Evolutionary conservation across 176 grass and related monocot genomes (phyloP).

Genomic region (Elymus sibiricus): DNA sequence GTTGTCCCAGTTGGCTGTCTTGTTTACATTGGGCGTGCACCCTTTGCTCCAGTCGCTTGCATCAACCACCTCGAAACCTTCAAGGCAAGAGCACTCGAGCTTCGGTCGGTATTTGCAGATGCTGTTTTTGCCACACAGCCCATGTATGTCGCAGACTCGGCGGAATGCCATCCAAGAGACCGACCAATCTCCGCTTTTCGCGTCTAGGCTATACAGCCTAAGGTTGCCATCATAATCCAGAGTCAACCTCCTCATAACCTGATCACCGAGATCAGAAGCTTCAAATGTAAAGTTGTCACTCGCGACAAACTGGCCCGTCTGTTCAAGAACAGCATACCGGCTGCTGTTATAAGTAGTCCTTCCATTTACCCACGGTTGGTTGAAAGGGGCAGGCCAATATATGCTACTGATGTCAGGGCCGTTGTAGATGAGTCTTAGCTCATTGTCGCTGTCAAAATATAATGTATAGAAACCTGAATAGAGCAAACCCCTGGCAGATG

Average conservation of each 20-base stretch:
- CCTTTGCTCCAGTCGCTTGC: slow-evolving; percentile 54
- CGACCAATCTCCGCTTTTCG: slow-evolving; percentile 11
- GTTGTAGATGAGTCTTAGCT: slow-evolving; percentile 44
- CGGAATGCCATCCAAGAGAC: slow-evolving; percentile 52
- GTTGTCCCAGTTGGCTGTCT: not conserved
- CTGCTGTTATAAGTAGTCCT: slow-evolving; percentile 42
- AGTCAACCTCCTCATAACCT: slow-evolving; percentile 53
- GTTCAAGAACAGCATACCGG: slow-evolving; percentile 27
- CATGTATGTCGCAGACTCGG: slow-evolving; percentile 40
- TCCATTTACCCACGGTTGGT: not conserved
- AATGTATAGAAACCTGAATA: slow-evolving; percentile 52
- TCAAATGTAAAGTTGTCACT: slow-evolving; percentile 35
- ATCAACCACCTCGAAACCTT: slow-evolving; percentile 49
- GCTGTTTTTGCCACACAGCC: slow-evolving; percentile 46
- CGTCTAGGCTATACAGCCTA: slow-evolving; percentile 46
- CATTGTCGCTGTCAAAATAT: slow-evolving; percentile 40
- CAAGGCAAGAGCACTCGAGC: slow-evolving; percentile 32
- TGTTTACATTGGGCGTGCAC: slow-evolving; percentile 30
- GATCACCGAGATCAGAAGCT: slow-evolving; percentile 43
- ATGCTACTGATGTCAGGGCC: slow-evolving; percentile 27
- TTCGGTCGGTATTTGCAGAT: slow-evolving; percentile 28
- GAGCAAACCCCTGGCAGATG: slow-evolving; percentile 16
- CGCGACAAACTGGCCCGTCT: slow-evolving; percentile 30
- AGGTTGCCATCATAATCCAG: slow-evolving; percentile 67
- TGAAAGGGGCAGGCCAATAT: slow-evolving; percentile 53